Base-by-base conservation (phyloP, 192 early-diverging fungal species). In the Linnemannia zychae region DNA sequence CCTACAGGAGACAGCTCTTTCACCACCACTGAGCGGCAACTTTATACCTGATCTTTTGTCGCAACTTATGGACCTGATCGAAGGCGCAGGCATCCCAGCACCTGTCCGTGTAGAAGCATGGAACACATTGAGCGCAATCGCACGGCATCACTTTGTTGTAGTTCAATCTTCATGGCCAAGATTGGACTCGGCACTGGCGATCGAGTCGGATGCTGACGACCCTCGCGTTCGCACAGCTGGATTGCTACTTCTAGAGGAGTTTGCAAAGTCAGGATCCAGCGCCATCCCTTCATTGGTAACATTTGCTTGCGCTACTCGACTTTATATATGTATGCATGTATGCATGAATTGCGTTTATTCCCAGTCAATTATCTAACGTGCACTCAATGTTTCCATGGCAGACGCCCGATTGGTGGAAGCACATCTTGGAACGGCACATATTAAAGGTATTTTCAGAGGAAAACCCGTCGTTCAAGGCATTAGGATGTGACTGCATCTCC, bases 401-500 rank as follows among this genome's bases (percentile, higher is more conserved):
- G 71, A 38, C 71, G 20, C 47, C 76, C 3, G 74, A 77, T 18
- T 90, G 89, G 88, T 92, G 92, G 90, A 85, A 65, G 11, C 46
- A 66, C 12, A 66, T 84, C 44, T 18, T 92, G 33, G 87, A 84
- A 34, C 66, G 77, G 16, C 86, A 92, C 71, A 78, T 92, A 20
- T 87, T 90, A 20, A 70, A 86, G 20, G 48, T 89, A 15, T 87
- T 89, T 18, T 47, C 74, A 34, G 87, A 91, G 63, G 78, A 72
- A 34, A 74, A 47, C 28, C 72, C 82, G 13, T 37, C 76, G 13
- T 80, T 92, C 22, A 85, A 88, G 65, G 85, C 88, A 11, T 48
- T 86, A 22, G 78, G 85, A 37, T 91, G 92, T 70, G 92, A 91
- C 67, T 91, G 83, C 47, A 77, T 92, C 40, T 89, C 88, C 4